A percentile compares a stretch with the other conserved stretches of the same genome.
These are phyloP conservation scores for Taiozyma onychis DNA, from an alignment of 1,139 yeast genomes.

Conservation along the genomic window DNA sequence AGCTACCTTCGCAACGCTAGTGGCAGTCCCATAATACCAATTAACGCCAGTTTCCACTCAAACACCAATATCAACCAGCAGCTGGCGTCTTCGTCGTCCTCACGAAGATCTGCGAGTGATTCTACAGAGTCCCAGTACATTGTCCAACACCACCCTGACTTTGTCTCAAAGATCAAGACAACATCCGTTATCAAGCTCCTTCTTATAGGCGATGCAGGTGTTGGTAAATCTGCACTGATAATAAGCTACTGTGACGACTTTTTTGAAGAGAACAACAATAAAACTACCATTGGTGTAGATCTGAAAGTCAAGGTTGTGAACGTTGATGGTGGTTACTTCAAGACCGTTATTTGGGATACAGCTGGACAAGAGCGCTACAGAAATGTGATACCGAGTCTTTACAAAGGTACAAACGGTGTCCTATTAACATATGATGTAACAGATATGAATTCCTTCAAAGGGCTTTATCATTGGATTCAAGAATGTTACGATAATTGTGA, in stretches of 20 bases:
- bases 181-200: constrained; percentile 30
- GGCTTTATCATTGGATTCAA: constrained; percentile 39
- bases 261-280: constrained; percentile 22
- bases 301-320: constrained; percentile 56
- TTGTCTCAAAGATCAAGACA: constrained; percentile 11
- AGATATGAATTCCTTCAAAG: constrained; percentile 44
- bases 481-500: constrained; percentile 33
- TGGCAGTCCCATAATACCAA: constrained; percentile 24
- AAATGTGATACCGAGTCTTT: constrained; percentile 51
- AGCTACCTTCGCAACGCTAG: constrained; percentile 16
- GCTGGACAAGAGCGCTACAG: constrained; percentile 63
- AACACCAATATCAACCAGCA: constrained; percentile 19
- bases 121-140: constrained; percentile 7
- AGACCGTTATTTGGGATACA: constrained; percentile 50
- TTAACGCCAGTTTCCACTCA: constrained; percentile 18
- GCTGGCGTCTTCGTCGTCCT: constrained; percentile 5
- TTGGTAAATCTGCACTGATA: constrained; percentile 38
- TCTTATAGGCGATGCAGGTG: constrained; percentile 37
- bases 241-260: constrained; percentile 34
- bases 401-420: constrained; percentile 60
- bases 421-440: constrained; percentile 60
- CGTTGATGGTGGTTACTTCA: constrained; percentile 53
- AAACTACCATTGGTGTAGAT: constrained; percentile 58
- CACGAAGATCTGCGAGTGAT: constrained; percentile 14
- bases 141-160: constrained; percentile 16